Evolutionary conservation across 2,329 filamentous ascomycete species (phyloP).

Genomic region (Salinomyces thailandicus): DNA sequence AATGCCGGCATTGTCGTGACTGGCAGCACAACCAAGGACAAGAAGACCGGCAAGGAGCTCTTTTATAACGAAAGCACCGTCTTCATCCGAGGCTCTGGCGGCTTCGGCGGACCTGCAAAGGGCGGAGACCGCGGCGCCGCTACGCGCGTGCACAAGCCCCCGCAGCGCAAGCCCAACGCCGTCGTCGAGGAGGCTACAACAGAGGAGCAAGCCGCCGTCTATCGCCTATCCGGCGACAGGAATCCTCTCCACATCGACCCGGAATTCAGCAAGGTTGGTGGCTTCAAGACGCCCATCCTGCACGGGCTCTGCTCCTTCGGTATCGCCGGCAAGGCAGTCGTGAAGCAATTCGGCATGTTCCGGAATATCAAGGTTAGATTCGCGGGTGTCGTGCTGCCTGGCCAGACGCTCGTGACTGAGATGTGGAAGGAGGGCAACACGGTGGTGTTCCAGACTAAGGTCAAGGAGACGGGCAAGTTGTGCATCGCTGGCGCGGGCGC

Average conservation of each 20-base stretch:
- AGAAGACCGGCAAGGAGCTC: slow-evolving; percentile 73
- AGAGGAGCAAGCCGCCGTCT: slow-evolving; percentile 85
- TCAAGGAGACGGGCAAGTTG: slow-evolving; percentile 86
- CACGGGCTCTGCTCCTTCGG: slow-evolving; percentile 97
- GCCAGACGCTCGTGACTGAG: slow-evolving; percentile 83
- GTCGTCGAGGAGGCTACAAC: slow-evolving; percentile 78
- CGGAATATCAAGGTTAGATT: slow-evolving; percentile 92
- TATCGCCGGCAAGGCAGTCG: slow-evolving; percentile 80
- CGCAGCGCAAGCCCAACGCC: slow-evolving; percentile 64
- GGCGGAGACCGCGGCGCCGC: slow-evolving; percentile 66
- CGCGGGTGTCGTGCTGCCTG: slow-evolving; percentile 72
- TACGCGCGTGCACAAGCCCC: slow-evolving; percentile 69
- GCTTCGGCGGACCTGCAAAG: slow-evolving; percentile 77
- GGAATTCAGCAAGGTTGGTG: slow-evolving; percentile 84
- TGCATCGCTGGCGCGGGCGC: slow-evolving; percentile 72
- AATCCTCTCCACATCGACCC: slow-evolving; percentile 97
- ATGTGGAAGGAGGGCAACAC: slow-evolving; percentile 83
- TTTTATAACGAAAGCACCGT: slow-evolving; percentile 97
- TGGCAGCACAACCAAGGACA: slow-evolving; percentile 73
- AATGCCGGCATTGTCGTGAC: slow-evolving; percentile 73
- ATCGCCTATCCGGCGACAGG: slow-evolving; percentile 86
- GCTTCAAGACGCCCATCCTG: slow-evolving; percentile 87
- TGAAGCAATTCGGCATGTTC: slow-evolving; percentile 69
- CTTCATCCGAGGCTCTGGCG: slow-evolving; percentile 83
- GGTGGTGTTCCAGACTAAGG: slow-evolving; percentile 75